Conservation (phyloP, 2,329 filamentous ascomycete genomes). For the Ophiostoma tasmaniense region DNA sequence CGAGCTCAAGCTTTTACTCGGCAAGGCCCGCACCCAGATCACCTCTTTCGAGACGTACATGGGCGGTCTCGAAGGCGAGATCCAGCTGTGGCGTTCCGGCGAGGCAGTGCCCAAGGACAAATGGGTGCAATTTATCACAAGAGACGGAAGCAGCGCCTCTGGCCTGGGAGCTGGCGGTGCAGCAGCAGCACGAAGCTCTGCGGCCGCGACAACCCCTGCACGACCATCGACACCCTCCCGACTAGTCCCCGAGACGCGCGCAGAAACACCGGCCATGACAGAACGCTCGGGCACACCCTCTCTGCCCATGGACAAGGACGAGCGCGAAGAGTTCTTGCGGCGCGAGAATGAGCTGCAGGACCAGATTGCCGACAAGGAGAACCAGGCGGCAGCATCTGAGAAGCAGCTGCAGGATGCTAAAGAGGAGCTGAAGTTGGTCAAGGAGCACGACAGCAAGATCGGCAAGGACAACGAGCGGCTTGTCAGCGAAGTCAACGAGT, state of each 20-base stretch:
- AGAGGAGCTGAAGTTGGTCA: constrained; percentile 76
- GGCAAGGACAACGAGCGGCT: constrained; percentile 87
- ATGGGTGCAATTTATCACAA: constrained; percentile 64
- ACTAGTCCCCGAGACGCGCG: constrained; percentile 47
- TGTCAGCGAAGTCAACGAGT: constrained; percentile 76
- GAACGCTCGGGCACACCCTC: constrained; percentile 84
- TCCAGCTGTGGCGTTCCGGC: constrained; percentile 78
- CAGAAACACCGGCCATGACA: constrained; percentile 52
- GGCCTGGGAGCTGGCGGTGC: constrained; percentile 32
- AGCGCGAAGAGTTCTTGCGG: constrained; percentile 89
- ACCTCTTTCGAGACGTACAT: constrained; percentile 86
- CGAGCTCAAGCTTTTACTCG: constrained; percentile 86
- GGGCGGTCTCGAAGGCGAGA: constrained; percentile 70
- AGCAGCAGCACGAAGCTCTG: constrained; percentile 48
- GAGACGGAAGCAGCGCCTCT: constrained; percentile 40
- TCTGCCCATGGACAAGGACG: constrained; percentile 85
- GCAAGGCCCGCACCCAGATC: constrained; percentile 84
- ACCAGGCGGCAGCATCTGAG: constrained; percentile 68
- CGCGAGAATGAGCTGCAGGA: constrained; percentile 97
- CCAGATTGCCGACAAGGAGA: constrained; percentile 88
- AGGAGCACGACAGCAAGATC: constrained; percentile 74
- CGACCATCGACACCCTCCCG: constrained; percentile 47
- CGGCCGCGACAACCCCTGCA: constrained; percentile 41
- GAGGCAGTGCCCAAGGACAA: constrained; percentile 81
- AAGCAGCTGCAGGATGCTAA: constrained; percentile 73